Evolutionary conservation across 2,329 filamentous ascomycete genomes (phyloP).

Genomic region (Trichoderma sp.): DNA sequence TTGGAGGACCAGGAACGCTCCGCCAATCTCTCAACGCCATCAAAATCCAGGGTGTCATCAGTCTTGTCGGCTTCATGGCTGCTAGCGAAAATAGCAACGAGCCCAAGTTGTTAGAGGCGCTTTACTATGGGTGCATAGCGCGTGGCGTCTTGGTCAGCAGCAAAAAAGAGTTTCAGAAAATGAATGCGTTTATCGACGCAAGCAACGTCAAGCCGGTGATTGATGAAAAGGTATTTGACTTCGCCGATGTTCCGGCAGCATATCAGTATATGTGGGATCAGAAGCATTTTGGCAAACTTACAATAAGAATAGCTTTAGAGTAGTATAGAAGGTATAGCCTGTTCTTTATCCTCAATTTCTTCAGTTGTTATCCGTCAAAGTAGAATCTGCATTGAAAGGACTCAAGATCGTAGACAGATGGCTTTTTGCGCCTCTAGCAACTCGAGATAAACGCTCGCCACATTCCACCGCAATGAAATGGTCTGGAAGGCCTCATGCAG

Average conservation of each 20-base stretch:
- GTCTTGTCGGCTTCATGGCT: background rate
- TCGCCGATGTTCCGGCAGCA: background rate
- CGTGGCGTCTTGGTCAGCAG: background rate
- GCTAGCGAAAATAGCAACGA: background rate
- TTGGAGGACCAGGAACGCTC: background rate
- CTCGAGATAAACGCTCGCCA: background rate
- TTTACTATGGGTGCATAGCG: background rate
- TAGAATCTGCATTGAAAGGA: background rate
- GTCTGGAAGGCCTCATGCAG: background rate
- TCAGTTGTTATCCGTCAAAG: no score
- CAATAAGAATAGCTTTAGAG: background rate
- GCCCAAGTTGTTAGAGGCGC: background rate
- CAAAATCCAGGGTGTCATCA: background rate
- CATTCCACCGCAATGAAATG: background rate
- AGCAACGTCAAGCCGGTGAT: background rate
- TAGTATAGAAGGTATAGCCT: background rate
- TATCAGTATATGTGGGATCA: background rate
- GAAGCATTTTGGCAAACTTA: background rate
- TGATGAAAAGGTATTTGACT: background rate
- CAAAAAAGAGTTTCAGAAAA: background rate
- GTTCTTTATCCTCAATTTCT: no score
- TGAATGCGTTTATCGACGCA: background rate
- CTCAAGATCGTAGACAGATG: background rate
- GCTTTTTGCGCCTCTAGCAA: background rate
- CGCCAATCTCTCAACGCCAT: background rate